Conservation (phyloP, 208 protist genomes). For the Trichomonas gallinae region DNA sequence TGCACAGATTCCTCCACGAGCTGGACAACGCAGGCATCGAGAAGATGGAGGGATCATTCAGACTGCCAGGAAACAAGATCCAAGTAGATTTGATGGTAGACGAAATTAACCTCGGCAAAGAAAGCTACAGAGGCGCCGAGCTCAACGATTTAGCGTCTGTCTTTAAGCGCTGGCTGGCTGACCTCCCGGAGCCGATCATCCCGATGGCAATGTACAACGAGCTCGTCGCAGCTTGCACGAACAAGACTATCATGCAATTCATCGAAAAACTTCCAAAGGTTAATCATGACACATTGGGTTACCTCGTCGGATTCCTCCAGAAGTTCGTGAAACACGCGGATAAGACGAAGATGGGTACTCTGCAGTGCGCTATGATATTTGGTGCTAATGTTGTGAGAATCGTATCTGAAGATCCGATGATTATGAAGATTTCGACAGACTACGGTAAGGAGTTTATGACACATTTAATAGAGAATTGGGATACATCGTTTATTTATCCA, state of each 20-base stretch:
- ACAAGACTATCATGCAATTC: neutral
- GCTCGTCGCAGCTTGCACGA: neutral
- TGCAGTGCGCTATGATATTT: neutral
- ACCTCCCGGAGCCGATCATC: neutral
- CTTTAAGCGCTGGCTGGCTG: neutral
- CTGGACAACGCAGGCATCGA: neutral
- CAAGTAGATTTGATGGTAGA: neutral
- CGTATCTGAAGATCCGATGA: neutral
- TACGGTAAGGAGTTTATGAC: neutral
- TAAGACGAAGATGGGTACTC: neutral
- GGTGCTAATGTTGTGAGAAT: neutral
- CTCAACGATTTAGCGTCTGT: neutral
- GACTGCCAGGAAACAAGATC: neutral
- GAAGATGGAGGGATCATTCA: neutral
- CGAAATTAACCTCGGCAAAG: neutral
- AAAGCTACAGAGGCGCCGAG: neutral
- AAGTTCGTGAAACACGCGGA: neutral
- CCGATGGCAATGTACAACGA: neutral
- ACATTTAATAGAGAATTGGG: neutral
- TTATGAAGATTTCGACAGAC: neutral
- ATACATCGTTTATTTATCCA: neutral
- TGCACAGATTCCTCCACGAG: neutral
- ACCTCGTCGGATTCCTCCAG: neutral
- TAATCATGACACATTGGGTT: neutral
- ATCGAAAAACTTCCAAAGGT: neutral